Conservation (phyloP, 2,329 filamentous ascomycete genomes). For the Xylariomycetidae sp. region DNA sequence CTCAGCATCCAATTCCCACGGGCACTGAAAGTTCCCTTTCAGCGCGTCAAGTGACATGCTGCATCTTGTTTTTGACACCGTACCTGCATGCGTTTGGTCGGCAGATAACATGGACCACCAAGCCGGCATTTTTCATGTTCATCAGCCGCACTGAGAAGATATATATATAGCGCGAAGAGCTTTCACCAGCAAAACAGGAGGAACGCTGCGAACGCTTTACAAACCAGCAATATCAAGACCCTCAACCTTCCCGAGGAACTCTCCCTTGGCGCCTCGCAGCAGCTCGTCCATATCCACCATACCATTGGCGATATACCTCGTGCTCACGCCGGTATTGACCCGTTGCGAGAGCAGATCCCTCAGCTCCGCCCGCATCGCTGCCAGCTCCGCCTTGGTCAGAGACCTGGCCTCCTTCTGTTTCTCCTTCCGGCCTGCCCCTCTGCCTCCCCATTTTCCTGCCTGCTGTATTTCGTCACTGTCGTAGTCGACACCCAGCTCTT, state of each 20-base stretch:
- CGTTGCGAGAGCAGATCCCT: constrained; percentile 64
- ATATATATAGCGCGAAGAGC: no score
- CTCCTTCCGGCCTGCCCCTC: constrained; percentile 68
- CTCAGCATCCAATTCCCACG: no score
- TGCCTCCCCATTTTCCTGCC: constrained; percentile 56
- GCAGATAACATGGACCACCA: no score
- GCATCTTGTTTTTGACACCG: no score
- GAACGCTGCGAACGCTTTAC: no score
- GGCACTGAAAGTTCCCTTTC: no score
- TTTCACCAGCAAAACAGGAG: no score
- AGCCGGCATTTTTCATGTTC: no score
- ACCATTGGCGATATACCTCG: constrained; percentile 78
- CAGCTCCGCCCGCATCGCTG: constrained; percentile 65
- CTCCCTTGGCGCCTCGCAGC: constrained; percentile 57
- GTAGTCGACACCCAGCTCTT: constrained; percentile 91
- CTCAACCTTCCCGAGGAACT: constrained; percentile 56
- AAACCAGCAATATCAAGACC: constrained; percentile 35
- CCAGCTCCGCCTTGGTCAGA: constrained; percentile 70
- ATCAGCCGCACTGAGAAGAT: no score
- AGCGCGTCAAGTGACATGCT: no score
- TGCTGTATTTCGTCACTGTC: constrained; percentile 80
- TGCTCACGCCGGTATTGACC: constrained; percentile 84
- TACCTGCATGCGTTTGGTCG: no score
- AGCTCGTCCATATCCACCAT: constrained; percentile 77
- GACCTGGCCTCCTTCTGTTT: constrained; percentile 67